Conservation (phyloP, 176 grass and related monocot genomes). For the Avena eriantha region DNA sequence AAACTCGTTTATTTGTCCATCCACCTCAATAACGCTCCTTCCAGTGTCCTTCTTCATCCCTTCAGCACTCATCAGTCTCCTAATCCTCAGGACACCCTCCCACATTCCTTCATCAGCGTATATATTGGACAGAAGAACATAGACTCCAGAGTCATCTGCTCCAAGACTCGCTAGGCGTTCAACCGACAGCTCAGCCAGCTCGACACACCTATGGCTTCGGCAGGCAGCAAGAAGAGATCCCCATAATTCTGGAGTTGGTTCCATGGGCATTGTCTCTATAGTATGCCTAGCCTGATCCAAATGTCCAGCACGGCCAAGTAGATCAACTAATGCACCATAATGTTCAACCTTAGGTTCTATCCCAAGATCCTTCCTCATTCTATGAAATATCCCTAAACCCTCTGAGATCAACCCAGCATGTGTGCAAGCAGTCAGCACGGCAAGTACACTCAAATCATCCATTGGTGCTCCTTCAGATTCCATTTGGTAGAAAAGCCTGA, state of each 20-base stretch:
- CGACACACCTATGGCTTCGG: conserved; percentile 59
- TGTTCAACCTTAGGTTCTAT: conserved; percentile 72
- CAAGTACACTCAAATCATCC: conserved; percentile 73
- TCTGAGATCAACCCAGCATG: conserved; percentile 67
- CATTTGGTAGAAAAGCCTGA: conserved; percentile 64
- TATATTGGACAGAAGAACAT: conserved; percentile 75
- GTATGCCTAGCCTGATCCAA: conserved; percentile 59
- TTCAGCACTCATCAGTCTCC: conserved; percentile 56
- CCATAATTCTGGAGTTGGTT: conserved; percentile 64
- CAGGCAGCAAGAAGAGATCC: conserved; percentile 74
- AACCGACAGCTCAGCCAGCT: conserved; percentile 62
- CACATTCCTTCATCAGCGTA: conserved; percentile 78
- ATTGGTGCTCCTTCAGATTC: conserved; percentile 48
- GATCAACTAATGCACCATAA: conserved; percentile 72
- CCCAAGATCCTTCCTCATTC: conserved; percentile 56
- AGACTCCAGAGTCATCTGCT: conserved; percentile 69
- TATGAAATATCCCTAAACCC: conserved; percentile 60
- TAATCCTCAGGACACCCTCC: conserved; percentile 61
- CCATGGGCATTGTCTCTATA: conserved; percentile 63
- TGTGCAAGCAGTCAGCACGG: conserved; percentile 56
- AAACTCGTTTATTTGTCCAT: conserved; percentile 71
- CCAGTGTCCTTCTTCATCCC: conserved; percentile 70
- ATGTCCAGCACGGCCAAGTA: conserved; percentile 60
- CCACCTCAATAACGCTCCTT: conserved; percentile 65
- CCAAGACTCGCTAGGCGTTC: conserved; percentile 61